These are phyloP conservation scores for Metarhizium humberi DNA, from an alignment of 2,329 filamentous ascomycete species.

Conservation along the genomic window DNA sequence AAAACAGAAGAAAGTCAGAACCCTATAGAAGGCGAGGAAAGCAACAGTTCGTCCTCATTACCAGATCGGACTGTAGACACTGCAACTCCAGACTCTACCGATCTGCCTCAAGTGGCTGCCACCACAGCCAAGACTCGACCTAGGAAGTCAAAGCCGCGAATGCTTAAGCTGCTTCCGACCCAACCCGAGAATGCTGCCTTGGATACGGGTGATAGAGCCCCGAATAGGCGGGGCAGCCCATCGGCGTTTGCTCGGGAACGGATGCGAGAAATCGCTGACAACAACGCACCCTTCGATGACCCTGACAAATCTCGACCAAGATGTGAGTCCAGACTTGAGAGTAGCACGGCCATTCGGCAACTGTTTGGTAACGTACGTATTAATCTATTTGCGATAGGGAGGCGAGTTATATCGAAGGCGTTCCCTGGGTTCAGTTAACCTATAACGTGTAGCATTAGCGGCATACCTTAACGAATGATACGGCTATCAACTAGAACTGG, in stretches of 20 bases:
- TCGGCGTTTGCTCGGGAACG: slow-evolving; percentile 34
- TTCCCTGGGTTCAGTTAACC: slow-evolving; percentile 7
- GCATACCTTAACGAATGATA: slow-evolving; percentile 3
- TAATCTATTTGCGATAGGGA: neutral
- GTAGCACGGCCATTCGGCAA: neutral
- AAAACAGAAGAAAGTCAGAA: slow-evolving; percentile 1
- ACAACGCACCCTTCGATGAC: slow-evolving; percentile 33
- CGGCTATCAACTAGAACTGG: neutral
- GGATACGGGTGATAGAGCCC: slow-evolving; percentile 15
- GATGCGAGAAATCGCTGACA: slow-evolving; percentile 33
- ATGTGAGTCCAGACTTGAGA: slow-evolving; percentile 21
- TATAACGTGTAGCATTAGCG: neutral
- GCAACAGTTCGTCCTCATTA: neutral
- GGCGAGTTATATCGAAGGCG: slow-evolving; percentile 7
- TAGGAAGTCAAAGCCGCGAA: slow-evolving; percentile 20
- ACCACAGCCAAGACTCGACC: slow-evolving; percentile 12
- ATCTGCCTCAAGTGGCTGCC: slow-evolving; percentile 9
- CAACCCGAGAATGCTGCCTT: slow-evolving; percentile 26
- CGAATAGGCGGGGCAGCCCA: slow-evolving; percentile 28
- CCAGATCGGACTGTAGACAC: slow-evolving; percentile 4
- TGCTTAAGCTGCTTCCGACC: slow-evolving; percentile 25
- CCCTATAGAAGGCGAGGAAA: neutral
- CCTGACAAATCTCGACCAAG: slow-evolving; percentile 28
- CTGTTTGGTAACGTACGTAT: neutral
- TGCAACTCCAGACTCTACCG: slow-evolving; percentile 7